Conservation (phyloP, 192 early-diverging fungal genomes). For the Spinellus fusiger region DNA sequence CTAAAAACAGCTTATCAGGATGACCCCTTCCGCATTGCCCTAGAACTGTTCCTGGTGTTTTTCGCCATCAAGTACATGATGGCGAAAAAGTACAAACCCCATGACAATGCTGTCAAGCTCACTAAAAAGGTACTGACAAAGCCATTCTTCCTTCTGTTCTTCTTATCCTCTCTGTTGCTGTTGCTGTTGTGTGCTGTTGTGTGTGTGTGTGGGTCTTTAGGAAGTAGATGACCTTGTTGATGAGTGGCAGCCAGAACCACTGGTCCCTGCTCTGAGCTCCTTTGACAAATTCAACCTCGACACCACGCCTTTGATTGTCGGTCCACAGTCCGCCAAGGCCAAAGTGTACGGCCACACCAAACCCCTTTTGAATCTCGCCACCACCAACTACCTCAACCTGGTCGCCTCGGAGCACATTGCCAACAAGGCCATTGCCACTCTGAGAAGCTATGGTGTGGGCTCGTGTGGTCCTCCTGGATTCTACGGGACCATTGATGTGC, state of each 20-base stretch:
- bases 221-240: constrained; percentile 92
- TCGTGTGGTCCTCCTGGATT: constrained; percentile 94
- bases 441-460: constrained; percentile 92
- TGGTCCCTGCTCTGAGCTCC: constrained; percentile 73
- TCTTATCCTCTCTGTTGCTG: background rate
- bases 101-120: constrained; percentile 67
- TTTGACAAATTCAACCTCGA: constrained; percentile 71
- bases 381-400: constrained; percentile 84
- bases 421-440: constrained; percentile 76
- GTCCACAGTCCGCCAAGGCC: constrained; percentile 57
- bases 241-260: constrained; percentile 94
- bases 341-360: constrained; percentile 56
- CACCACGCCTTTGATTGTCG: constrained; percentile 67
- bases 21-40: constrained; percentile 81
- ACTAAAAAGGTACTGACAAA: constrained; percentile 62
- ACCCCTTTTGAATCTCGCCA: constrained; percentile 74
- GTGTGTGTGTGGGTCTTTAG: too few relatives aligned
- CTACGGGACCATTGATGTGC: constrained; percentile 93
- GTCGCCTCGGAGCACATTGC: constrained; percentile 68
- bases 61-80: constrained; percentile 89
- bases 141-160: background rate
- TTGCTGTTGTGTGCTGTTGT: too few relatives aligned
- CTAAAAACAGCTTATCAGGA: constrained; percentile 89
- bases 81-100: constrained; percentile 74
- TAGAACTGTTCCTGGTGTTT: constrained; percentile 78